Base-by-base conservation (phyloP, 768 basidiomycete species). In the Lactarius evosmus region DNA sequence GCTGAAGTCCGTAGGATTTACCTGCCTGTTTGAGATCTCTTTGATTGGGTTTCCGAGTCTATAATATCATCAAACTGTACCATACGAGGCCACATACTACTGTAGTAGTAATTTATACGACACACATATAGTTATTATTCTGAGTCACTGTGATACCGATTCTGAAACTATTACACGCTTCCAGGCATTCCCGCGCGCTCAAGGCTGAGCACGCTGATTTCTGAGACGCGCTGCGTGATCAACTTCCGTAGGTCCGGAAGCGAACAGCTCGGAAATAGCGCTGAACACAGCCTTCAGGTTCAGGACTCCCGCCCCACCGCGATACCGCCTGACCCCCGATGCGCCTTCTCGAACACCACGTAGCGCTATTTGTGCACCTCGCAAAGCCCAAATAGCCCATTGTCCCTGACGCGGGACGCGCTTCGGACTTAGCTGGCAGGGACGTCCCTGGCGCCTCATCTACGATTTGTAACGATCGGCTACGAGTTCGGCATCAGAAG, bases 361-460 rank as follows among this genome's bases (percentile, higher is more conserved):
- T 19, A 53, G 52, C 52, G 52, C 52, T 9, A 29, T 53, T 53
- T 53, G 52, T 32, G 19, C 52, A 53, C 52, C 52, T 53, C 52
- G 27, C 52, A 8, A 8, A 53, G 32, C 17, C 29, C 52, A 53
- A 53, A 53, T 32, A 53, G 25, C 7, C n/a, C 52, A 53, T 53
- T 53, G 52, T 53, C 52, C 32, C 17, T 7, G 9, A 6, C 29
- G 25, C 9, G 8, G 3, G 30, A 53, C 52, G 17, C n/a, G 52
- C 52, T 19, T 53, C 32, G 52, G 52, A 53, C 8, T 19, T 33
- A 22, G 52, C 50, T 30, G n/a, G 52, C 27, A 19, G 52, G n/a
- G n/a, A n/a, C n/a, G n/a, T n/a, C 51, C 14, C 22, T 4, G 25
- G 32, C 14, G 29, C 30, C 29, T 17, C 51, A 53, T 33, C 8